phyloP scores from a whole-genome alignment of 257 asterid genomes.

The Lavandula angustifolia region DNA sequence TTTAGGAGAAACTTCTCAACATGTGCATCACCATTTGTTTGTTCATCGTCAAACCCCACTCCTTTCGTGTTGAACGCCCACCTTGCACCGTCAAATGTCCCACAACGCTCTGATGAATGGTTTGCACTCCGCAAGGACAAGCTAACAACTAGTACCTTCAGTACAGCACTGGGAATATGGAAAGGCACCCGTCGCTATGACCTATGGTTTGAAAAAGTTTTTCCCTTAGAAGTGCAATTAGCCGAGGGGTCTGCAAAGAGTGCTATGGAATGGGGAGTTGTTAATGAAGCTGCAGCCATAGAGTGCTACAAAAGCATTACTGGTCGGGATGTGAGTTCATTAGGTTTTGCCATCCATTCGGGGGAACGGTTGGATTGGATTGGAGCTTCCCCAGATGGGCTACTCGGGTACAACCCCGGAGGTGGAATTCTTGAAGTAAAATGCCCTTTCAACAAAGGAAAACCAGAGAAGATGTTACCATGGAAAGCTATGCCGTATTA shows the following conservation, averaged over 20 bases:
- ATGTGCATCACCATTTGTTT: constrained; percentile 45
- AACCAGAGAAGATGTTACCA: constrained; percentile 76
- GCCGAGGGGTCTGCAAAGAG: constrained; percentile 39
- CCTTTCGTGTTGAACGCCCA: constrained; percentile 46
- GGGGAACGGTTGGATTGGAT: constrained; percentile 72
- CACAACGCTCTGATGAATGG: constrained; percentile 95
- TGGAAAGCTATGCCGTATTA: constrained; percentile 83
- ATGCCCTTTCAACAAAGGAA: constrained; percentile 92
- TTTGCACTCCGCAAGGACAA: constrained; percentile 91
- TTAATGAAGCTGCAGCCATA: constrained; percentile 76
- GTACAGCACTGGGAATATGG: constrained; percentile 94
- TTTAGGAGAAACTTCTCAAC: constrained; percentile 56
- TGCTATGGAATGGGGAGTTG: constrained; percentile 98
- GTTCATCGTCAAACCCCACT: constrained; percentile 40
- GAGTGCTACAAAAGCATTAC: constrained; percentile 87
- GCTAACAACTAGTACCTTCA: constrained; percentile 88
- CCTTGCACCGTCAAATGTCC: constrained; percentile 60
- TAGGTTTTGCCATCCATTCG: constrained; percentile 77
- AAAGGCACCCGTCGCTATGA: constrained; percentile 83
- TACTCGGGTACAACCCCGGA: constrained; percentile 59
- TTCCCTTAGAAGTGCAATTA: constrained; percentile 35
- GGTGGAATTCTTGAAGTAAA: constrained; percentile 95
- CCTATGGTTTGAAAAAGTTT: constrained; percentile 90
- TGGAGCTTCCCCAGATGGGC: constrained; percentile 96
- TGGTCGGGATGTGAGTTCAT: constrained; percentile 67